A percentile compares a stretch with the other conserved stretches of the same genome.
phyloP scores from a whole-genome alignment of 2,329 filamentous ascomycete species.

The Fusarium austroafricanum region DNA sequence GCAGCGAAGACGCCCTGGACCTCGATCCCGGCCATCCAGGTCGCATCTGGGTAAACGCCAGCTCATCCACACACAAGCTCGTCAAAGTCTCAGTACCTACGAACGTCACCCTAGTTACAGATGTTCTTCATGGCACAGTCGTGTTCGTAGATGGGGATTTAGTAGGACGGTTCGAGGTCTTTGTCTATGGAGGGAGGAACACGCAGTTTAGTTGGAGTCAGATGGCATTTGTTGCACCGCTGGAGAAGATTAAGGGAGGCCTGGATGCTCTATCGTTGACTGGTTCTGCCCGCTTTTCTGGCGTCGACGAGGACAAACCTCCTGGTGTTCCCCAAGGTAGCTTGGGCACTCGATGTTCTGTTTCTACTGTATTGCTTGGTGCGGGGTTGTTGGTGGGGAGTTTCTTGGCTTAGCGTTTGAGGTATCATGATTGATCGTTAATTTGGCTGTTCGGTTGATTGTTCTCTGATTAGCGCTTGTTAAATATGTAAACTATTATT shows the following conservation, averaged over 20 bases:
- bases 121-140: constrained; percentile 7
- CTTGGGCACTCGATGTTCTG: neutral
- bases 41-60: constrained; percentile 19
- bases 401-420: too few relatives aligned
- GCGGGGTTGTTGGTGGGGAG: neutral
- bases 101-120: neutral
- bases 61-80: constrained; percentile 14
- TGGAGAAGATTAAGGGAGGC: neutral
- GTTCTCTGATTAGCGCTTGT: too few relatives aligned
- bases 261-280: neutral
- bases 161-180: constrained; percentile 16
- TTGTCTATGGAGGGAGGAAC: constrained; percentile 22
- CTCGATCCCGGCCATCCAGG: constrained; percentile 19
- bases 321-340: neutral
- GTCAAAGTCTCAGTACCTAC: neutral
- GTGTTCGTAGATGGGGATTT: neutral
- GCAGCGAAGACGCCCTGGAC: neutral
- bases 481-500: too few relatives aligned
- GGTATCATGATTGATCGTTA: too few relatives aligned
- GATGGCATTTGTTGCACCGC: constrained; percentile 23
- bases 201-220: constrained; percentile 30
- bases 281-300: neutral
- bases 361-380: accelerated
- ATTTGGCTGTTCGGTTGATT: too few relatives aligned
- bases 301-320: neutral